phyloP scores from a whole-genome alignment of 2,329 filamentous ascomycete genomes.

The Tympanopsis confertula region DNA sequence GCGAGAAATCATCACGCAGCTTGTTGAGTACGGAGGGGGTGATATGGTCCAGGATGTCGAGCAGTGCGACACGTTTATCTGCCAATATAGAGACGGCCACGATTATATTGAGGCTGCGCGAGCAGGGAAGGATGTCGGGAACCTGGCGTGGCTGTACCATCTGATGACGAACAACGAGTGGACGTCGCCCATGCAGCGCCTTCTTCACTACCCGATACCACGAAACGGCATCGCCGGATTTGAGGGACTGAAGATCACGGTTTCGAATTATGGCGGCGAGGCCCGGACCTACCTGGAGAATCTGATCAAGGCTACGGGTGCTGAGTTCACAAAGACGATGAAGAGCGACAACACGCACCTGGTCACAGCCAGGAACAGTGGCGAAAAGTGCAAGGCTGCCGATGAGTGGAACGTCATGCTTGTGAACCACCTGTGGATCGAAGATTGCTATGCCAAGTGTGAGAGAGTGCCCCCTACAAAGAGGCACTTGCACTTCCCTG shows the following conservation, averaged over 20 bases:
- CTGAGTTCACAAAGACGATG: slow-evolving; percentile 87
- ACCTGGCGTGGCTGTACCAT: slow-evolving; percentile 86
- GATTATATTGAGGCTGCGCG: slow-evolving; percentile 71
- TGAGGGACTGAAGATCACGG: slow-evolving; percentile 62
- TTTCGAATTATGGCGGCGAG: slow-evolving; percentile 95
- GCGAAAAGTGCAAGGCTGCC: slow-evolving; percentile 87
- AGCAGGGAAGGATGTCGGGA: slow-evolving; percentile 73
- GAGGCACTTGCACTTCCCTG: slow-evolving; percentile 77
- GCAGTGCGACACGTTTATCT: slow-evolving; percentile 72
- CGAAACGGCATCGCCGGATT: slow-evolving; percentile 71
- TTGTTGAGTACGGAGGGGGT: slow-evolving; percentile 65
- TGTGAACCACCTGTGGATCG: slow-evolving; percentile 91
- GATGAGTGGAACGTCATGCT: slow-evolving; percentile 85
- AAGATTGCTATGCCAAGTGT: slow-evolving; percentile 91
- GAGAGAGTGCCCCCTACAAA: slow-evolving; percentile 60
- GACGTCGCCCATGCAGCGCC: slow-evolving; percentile 70
- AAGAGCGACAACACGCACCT: slow-evolving; percentile 92
- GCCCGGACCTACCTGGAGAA: slow-evolving; percentile 89
- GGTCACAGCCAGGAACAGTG: slow-evolving; percentile 76
- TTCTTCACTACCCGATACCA: slow-evolving; percentile 84
- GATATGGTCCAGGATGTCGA: slow-evolving; percentile 51
- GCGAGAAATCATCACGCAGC: slow-evolving; percentile 51
- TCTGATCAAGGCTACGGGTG: slow-evolving; percentile 71
- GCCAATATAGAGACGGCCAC: slow-evolving; percentile 71
- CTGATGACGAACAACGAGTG: slow-evolving; percentile 80